Percentiles rank a stretch among this genome's conserved stretches.
phyloP scores from a whole-genome alignment of 2,329 filamentous ascomycete genomes.

The Aureobasidium sp. region DNA sequence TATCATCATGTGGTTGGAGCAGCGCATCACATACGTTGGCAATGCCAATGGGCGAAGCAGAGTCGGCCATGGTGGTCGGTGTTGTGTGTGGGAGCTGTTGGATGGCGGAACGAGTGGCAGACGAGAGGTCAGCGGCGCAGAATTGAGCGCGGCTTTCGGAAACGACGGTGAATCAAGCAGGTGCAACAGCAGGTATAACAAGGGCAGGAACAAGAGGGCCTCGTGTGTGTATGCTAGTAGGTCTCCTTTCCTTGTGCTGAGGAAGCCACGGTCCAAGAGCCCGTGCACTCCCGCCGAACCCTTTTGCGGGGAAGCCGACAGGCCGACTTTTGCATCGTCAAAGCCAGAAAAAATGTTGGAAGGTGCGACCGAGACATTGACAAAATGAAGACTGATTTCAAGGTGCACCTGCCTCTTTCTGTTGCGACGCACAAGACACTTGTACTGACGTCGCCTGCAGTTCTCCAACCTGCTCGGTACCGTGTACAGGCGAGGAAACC shows the following conservation, averaged over 20 bases:
- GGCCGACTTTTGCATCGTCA: conserved; percentile 4
- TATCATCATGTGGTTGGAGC: not conserved
- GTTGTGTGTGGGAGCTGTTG: not conserved
- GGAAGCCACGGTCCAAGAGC: not conserved
- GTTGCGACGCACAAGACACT: not conserved
- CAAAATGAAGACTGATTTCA: conserved; percentile 97
- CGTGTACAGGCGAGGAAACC: conserved; percentile 95
- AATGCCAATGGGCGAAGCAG: conserved; percentile 61
- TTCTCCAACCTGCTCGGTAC: conserved; percentile 98
- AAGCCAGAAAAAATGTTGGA: conserved; percentile 12
- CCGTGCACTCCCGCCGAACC: conserved; percentile 7
- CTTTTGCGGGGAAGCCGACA: conserved; percentile 12
- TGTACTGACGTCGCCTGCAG: conserved; percentile 41
- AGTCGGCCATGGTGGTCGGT: conserved; percentile 48
- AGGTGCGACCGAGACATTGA: conserved; percentile 7
- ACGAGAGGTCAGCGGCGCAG: not conserved
- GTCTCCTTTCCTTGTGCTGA: conserved; percentile 10
- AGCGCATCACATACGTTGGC: conserved; percentile 51
- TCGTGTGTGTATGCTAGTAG: not conserved
- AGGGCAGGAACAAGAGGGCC: not conserved
- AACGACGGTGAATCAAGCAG: conserved; percentile 1
- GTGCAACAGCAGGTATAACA: not conserved
- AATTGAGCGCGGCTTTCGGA: not conserved
- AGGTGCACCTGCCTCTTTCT: conserved; percentile 50
- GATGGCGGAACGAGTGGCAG: conserved; percentile 1